These are phyloP conservation scores for Arthrobotrys pseudoclavata DNA, from an alignment of 2,329 filamentous ascomycete genomes.

Conservation along the genomic window DNA sequence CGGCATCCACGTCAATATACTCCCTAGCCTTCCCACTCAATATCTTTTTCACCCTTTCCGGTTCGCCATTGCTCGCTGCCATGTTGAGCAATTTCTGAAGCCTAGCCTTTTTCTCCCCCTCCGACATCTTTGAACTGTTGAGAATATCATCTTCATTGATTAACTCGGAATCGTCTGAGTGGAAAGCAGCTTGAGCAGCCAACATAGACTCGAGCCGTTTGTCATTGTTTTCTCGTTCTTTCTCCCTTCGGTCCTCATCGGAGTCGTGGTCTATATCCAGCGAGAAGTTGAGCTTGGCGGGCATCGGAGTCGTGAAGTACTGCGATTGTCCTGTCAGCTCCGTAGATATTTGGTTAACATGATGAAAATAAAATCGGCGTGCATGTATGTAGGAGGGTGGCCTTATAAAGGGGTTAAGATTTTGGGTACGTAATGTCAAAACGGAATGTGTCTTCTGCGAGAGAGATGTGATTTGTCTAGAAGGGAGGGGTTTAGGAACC, in stretches of 20 bases:
- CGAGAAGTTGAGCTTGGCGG: slow-evolving; percentile 76
- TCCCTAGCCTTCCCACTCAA: slow-evolving; percentile 79
- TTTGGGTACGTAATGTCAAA: slow-evolving; percentile 12
- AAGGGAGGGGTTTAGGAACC: slow-evolving; percentile 71
- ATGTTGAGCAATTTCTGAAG: slow-evolving; percentile 92
- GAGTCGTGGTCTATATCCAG: slow-evolving; percentile 70
- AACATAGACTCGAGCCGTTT: slow-evolving; percentile 94
- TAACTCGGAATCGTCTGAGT: slow-evolving; percentile 76
- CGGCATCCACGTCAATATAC: slow-evolving; percentile 85
- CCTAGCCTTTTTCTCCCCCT: slow-evolving; percentile 81
- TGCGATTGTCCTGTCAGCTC: slow-evolving; percentile 83
- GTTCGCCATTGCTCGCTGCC: slow-evolving; percentile 96
- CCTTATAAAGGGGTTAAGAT: slow-evolving; percentile 25
- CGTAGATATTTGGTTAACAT: slow-evolving; percentile 60
- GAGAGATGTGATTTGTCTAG: slow-evolving; percentile 26
- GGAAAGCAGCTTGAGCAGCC: slow-evolving; percentile 87
- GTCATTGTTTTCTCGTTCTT: slow-evolving; percentile 79
- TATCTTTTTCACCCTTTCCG: slow-evolving; percentile 81
- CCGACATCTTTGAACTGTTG: slow-evolving; percentile 78
- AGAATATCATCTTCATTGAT: slow-evolving; percentile 85
- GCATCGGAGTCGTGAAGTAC: slow-evolving; percentile 87
- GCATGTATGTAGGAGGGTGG: neutral
- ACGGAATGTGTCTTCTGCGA: slow-evolving; percentile 34
- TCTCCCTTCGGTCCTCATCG: slow-evolving; percentile 67
- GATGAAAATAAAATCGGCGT: slow-evolving; percentile 28